Evolutionary conservation across 495 filamentous ascomycete species (phyloP).

Genomic region (Parathielavia appendiculata): DNA sequence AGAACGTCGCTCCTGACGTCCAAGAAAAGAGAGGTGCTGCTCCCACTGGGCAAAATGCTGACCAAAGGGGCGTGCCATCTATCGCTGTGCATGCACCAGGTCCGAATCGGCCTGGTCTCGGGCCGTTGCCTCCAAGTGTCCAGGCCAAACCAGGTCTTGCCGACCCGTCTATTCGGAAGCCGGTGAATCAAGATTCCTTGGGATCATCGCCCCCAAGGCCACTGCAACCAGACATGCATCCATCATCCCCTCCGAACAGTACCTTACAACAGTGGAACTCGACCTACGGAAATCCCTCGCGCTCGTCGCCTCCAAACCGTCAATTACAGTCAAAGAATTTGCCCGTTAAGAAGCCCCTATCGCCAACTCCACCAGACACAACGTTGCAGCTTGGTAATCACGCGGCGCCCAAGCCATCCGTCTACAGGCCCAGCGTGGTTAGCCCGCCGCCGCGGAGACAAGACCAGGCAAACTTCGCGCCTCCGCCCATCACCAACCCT

Average conservation of each 20-base stretch:
- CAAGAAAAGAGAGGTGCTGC: not conserved
- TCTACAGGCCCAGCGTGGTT: constrained; percentile 7
- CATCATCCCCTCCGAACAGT: not conserved
- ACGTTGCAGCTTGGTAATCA: not conserved
- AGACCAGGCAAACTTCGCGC: not conserved
- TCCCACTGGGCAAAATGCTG: not conserved
- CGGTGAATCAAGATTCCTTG: constrained; percentile 3
- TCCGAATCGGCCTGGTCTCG: not conserved
- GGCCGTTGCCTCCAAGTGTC: not conserved
- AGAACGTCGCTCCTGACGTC: not conserved
- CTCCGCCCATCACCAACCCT: not conserved
- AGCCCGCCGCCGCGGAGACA: constrained; percentile 6
- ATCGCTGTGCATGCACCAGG: not conserved
- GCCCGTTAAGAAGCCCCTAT: too few species aligned
- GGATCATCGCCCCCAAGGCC: constrained; percentile 3
- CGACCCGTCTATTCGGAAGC: not conserved
- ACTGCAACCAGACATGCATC: not conserved
- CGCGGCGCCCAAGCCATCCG: not conserved
- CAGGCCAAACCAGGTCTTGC: not conserved
- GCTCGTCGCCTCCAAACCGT: constrained; percentile 9
- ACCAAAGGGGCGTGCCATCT: not conserved
- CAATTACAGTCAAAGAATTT: not conserved
- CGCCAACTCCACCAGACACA: too few species aligned
- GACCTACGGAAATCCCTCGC: not conserved
- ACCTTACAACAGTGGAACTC: not conserved